These are phyloP conservation scores for Chlorella ohadii DNA, from an alignment of 139 green algal species.

Conservation along the genomic window DNA sequence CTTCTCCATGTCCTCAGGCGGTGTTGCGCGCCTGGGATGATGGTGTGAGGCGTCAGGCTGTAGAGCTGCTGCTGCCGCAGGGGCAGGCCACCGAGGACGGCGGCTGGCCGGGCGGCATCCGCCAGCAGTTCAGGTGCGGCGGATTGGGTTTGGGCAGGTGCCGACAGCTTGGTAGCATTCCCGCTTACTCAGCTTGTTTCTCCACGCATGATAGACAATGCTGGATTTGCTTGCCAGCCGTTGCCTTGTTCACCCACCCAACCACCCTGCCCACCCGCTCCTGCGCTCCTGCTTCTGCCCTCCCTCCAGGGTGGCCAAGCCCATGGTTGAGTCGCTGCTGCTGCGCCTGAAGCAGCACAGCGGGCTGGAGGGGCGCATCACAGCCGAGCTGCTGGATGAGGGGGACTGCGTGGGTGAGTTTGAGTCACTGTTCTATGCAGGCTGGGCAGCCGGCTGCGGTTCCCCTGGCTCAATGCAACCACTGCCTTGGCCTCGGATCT, in stretches of 20 bases:
- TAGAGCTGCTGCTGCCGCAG: slow-evolving; percentile 86
- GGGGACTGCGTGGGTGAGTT: slow-evolving; percentile 58
- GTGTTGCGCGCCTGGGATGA: slow-evolving; percentile 69
- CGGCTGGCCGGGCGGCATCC: slow-evolving; percentile 83
- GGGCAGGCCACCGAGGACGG: slow-evolving; percentile 4
- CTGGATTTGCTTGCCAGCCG: background rate
- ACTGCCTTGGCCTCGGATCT: too few species aligned
- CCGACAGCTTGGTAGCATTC: too few species aligned
- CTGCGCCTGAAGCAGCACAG: slow-evolving; percentile 67
- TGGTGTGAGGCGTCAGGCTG: slow-evolving; percentile 62
- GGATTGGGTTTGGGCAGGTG: too few species aligned
- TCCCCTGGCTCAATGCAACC: too few species aligned
- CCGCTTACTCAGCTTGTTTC: too few species aligned
- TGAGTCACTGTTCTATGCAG: too few species aligned
- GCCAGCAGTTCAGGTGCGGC: slow-evolving; percentile 82
- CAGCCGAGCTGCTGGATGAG: slow-evolving; percentile 58
- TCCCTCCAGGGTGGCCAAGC: slow-evolving; percentile 48
- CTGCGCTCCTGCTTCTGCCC: background rate
- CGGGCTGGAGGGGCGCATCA: slow-evolving; percentile 50
- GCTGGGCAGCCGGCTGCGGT: too few species aligned
- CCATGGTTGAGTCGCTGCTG: slow-evolving; percentile 81
- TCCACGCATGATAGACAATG: too few species aligned
- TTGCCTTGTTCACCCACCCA: background rate
- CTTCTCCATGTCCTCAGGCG: slow-evolving; percentile 57
- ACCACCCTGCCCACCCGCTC: background rate